These are phyloP conservation scores for Phaeosphaeria sp. DNA, from an alignment of 2,329 filamentous ascomycete species.

Conservation along the genomic window DNA sequence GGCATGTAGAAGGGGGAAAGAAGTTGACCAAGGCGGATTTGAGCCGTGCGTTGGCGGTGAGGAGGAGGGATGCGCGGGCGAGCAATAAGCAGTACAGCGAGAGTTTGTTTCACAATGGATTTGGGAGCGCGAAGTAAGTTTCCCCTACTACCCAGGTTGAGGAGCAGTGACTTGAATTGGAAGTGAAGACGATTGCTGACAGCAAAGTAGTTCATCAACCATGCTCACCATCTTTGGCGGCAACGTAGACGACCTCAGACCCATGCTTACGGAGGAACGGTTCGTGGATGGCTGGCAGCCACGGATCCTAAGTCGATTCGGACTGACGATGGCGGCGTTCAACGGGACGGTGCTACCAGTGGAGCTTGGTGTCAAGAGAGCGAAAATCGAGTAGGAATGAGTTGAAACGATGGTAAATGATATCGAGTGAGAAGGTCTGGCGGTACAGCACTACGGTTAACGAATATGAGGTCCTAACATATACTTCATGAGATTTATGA, in stretches of 20 bases:
- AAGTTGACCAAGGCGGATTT: conserved; percentile 48
- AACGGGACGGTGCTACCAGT: conserved; percentile 50
- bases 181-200: conserved; percentile 1
- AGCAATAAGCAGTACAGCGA: conserved; percentile 47
- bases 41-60: conserved; percentile 40
- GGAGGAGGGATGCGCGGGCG: conserved; percentile 43
- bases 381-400: conserved; percentile 3
- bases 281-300: conserved; percentile 53
- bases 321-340: conserved; percentile 52
- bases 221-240: conserved; percentile 53
- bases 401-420: too few species aligned
- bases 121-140: conserved; percentile 49
- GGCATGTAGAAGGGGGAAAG: conserved; percentile 32
- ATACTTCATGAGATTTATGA: too few species aligned
- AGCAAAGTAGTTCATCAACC: conserved; percentile 44
- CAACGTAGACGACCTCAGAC: conserved; percentile 44
- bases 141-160: neutral
- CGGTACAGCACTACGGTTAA: too few species aligned
- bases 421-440: too few species aligned
- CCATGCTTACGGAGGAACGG: conserved; percentile 51
- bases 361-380: conserved; percentile 40
- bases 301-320: conserved; percentile 44
- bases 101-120: conserved; percentile 48
- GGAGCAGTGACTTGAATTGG: neutral
- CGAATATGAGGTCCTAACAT: too few species aligned